A percentile compares a stretch with the other conserved stretches of the same genome.
These are phyloP conservation scores for Aspergillus novofumigatus DNA, from an alignment of 2,329 filamentous ascomycete species.

Conservation along the genomic window DNA sequence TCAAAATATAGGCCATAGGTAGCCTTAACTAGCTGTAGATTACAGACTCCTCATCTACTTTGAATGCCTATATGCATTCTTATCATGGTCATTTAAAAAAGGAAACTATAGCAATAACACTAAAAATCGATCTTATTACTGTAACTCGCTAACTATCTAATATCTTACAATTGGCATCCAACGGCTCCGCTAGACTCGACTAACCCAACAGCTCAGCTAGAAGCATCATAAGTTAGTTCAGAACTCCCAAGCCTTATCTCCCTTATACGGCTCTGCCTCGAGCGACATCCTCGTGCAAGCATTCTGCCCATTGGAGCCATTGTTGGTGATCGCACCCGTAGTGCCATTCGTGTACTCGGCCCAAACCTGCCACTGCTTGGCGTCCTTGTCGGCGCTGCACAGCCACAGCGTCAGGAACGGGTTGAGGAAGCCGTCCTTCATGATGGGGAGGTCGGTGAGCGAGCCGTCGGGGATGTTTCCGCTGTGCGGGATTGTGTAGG, in stretches of 20 bases:
- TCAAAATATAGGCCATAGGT: too few species aligned
- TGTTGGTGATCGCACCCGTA: constrained; percentile 3
- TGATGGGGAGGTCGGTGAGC: neutral
- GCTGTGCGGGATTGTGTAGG: constrained; percentile 5
- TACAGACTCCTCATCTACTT: too few species aligned
- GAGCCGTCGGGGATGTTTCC: constrained; percentile 1
- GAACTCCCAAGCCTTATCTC: neutral
- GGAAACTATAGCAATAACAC: neutral
- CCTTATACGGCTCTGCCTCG: neutral
- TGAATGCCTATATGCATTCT: too few species aligned
- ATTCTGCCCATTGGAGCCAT: neutral
- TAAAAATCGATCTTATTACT: neutral
- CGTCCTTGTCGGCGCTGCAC: neutral
- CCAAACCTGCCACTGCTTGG: neutral
- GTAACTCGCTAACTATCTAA: too few species aligned
- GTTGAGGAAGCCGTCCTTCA: neutral
- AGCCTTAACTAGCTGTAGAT: too few species aligned
- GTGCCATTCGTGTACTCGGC: constrained; percentile 6
- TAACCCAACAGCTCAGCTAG: too few species aligned
- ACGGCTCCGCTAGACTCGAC: too few species aligned
- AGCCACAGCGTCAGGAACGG: constrained; percentile 5
- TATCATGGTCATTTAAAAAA: too few species aligned
- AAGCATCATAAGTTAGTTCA: neutral
- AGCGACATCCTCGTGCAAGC: constrained; percentile 1
- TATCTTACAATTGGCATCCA: too few species aligned